These are phyloP conservation scores for Arthroderma sp. DNA, from an alignment of 2,329 filamentous ascomycete species.

Conservation along the genomic window DNA sequence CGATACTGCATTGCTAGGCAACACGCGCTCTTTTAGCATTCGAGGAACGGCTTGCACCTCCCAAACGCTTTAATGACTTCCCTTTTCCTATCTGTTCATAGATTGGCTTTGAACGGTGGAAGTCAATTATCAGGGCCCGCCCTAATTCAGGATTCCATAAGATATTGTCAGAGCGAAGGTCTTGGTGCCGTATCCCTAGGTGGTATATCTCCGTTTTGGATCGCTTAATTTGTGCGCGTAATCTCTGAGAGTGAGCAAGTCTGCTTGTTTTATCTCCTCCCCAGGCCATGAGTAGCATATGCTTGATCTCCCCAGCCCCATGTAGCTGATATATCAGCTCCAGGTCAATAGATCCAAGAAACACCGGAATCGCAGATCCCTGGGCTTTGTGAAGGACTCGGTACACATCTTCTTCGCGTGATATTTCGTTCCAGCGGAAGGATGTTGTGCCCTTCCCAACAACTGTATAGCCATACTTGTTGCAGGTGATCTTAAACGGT, in stretches of 20 bases:
- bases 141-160: slow-evolving; percentile 5
- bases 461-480: slow-evolving; percentile 14
- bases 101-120: slow-evolving; percentile 3
- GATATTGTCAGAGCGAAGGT: slow-evolving; percentile 3
- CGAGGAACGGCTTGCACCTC: no score
- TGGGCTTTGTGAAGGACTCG: slow-evolving; percentile 7
- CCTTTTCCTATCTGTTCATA: neutral
- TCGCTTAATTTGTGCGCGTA: neutral
- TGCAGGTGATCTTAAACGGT: slow-evolving; percentile 18
- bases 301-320: slow-evolving; percentile 2
- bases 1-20: no score
- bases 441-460: slow-evolving; percentile 13
- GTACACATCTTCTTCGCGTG: slow-evolving; percentile 11
- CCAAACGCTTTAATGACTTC: neutral
- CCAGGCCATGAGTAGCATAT: slow-evolving; percentile 9
- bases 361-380: slow-evolving; percentile 10
- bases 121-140: slow-evolving; percentile 8
- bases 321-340: slow-evolving; percentile 5
- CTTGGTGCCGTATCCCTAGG: slow-evolving; percentile 3
- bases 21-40: no score
- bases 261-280: slow-evolving; percentile 2
- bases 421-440: slow-evolving; percentile 3
- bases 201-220: slow-evolving; percentile 3
- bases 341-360: slow-evolving; percentile 10
- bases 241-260: neutral